Conservation (phyloP, 345 rosid genomes). For the Psidium friedrichsthalianum region DNA sequence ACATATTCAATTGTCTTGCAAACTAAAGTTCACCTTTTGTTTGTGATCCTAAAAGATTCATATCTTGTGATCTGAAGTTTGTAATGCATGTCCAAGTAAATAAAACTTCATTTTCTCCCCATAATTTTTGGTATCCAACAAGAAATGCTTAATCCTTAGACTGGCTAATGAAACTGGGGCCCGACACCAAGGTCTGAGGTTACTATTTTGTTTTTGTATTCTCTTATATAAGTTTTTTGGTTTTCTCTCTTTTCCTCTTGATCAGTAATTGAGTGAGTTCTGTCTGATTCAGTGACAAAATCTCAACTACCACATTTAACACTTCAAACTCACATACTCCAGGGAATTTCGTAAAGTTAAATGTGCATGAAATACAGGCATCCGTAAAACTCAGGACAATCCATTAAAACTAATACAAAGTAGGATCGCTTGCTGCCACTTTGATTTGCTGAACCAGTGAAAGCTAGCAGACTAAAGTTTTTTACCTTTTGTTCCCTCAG, state of each 20-base stretch:
- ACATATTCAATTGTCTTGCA: neutral
- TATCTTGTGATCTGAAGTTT: neutral
- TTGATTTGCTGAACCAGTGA: neutral
- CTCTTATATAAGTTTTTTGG: neutral
- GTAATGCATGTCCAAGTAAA: neutral
- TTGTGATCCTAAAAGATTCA: neutral
- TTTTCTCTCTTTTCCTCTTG: neutral
- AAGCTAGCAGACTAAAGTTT: neutral
- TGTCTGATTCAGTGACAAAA: neutral
- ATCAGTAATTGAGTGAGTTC: neutral
- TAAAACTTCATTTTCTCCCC: neutral
- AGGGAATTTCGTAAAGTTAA: neutral
- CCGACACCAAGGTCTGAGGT: neutral
- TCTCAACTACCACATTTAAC: neutral
- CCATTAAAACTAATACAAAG: neutral
- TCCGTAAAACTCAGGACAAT: neutral
- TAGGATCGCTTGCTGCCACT: neutral
- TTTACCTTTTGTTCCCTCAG: neutral
- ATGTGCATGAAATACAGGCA: neutral
- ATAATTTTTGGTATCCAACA: neutral
- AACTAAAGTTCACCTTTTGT: neutral
- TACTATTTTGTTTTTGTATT: neutral
- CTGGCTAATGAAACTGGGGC: neutral
- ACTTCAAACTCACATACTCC: neutral
- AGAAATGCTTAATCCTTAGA: neutral